phyloP scores from a whole-genome alignment of 75 land plant genomes.

The Pinus albicaulis region DNA sequence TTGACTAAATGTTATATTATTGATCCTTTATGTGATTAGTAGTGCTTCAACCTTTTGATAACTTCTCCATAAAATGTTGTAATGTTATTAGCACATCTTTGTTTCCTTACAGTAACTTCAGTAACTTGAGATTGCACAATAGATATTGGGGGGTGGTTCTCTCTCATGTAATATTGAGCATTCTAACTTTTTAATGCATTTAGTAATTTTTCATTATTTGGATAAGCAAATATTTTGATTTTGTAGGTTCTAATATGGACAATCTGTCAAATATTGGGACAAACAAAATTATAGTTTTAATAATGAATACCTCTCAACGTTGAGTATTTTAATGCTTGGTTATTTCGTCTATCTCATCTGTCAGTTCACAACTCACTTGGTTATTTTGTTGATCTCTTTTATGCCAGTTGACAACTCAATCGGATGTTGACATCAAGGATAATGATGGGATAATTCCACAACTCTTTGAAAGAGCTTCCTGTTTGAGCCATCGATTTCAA shows the following conservation, averaged over 20 bases:
- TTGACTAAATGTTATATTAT: neutral
- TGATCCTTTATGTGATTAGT: neutral
- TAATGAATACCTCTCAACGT: neutral
- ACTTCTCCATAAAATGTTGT: neutral
- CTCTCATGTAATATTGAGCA: neutral
- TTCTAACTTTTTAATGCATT: neutral
- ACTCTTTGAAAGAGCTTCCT: slow-evolving; percentile 6
- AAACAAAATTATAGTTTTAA: neutral
- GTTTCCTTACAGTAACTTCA: neutral
- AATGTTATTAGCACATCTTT: neutral
- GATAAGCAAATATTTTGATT: neutral
- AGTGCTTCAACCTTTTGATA: neutral
- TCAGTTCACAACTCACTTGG: no score
- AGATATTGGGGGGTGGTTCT: neutral
- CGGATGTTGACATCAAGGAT: neutral
- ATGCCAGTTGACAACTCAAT: slow-evolving; percentile 7
- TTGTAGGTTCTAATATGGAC: neutral
- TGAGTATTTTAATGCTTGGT: neutral
- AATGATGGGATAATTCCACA: neutral
- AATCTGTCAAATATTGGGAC: neutral
- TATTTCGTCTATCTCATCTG: no score
- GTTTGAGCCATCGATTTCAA: slow-evolving; percentile 3
- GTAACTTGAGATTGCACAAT: neutral
- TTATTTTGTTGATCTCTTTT: neutral
- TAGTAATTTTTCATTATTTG: neutral